Evolutionary conservation across 139 green algal genomes (phyloP), one percentile per base, ranked within the genome.

Genomic region (Chlamydomonas applanata): DNA sequence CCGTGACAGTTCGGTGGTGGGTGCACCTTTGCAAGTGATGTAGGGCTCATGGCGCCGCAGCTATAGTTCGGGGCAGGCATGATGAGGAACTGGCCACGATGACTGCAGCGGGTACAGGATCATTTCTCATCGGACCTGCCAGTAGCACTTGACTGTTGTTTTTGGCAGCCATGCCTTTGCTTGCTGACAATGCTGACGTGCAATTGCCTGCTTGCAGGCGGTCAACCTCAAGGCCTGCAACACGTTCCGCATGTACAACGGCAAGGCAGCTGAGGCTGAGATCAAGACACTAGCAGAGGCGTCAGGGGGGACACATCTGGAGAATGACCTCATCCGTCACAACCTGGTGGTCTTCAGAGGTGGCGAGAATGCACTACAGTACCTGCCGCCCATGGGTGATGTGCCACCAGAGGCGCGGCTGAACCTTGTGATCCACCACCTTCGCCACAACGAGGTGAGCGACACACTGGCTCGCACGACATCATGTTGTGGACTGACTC

Each of bases 381-480:
- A 92, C 35, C 82, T 96, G 45, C 89, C 87, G 19, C 72, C 63
- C 1, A 71, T 97, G 63, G 69, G 85, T 5, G 87, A 89, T 19
- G 72, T 93, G 29, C 86, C 83, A 1, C 87, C 85, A 29, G 93
- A 97, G 80, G 93, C 92, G 3, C 76, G 82, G 2, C 86, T 94
- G 19, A 97, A 97, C 84, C 78, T 97, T 61, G 88, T 93, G 11
- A 91, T 97, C 66, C 85, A 92, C 79, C 80, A 97, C 76, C 79
- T 96, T 60, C 66, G 83, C 3, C 77, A 83, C 29, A 78, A 75
- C 24, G 81, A 92, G 29, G 44, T 49, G 40, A 7, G 40, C 40
- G 11, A 11, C 40, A 49, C 40, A 11, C 40, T n/a, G n/a, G n/a
- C n/a, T n/a, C n/a, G n/a, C n/a, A n/a, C n/a, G n/a, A 11, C 40